Evolutionary conservation across 257 asterid species (phyloP).

Genomic region (Przewalskia tangutica): DNA sequence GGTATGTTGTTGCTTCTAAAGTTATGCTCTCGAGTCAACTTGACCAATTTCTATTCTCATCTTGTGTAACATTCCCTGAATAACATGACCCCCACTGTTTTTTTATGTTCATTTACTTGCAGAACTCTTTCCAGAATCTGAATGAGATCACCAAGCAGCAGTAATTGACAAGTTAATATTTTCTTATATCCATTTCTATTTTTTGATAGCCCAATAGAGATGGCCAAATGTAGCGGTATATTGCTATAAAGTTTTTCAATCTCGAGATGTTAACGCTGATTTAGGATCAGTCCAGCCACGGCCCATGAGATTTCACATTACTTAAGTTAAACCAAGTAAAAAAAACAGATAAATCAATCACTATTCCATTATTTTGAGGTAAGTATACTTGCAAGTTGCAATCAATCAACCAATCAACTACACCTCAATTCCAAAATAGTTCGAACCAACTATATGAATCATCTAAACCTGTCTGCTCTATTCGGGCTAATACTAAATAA

Average conservation of each 20-base stretch:
- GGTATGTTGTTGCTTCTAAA: neutral
- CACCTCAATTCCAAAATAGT: neutral
- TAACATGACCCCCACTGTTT: neutral
- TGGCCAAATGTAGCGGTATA: too few relatives aligned
- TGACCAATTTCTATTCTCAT: neutral
- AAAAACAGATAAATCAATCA: neutral
- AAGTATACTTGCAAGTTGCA: neutral
- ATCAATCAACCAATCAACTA: neutral
- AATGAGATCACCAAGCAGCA: neutral
- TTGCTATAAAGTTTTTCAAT: too few relatives aligned
- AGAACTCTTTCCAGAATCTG: neutral
- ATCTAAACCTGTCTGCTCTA: neutral
- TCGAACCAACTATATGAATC: neutral
- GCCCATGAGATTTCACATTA: neutral
- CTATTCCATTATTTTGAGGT: neutral
- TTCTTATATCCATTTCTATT: too few relatives aligned
- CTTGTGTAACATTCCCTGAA: neutral
- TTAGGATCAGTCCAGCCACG: neutral
- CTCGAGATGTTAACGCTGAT: neutral
- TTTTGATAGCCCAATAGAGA: too few relatives aligned
- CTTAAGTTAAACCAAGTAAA: neutral
- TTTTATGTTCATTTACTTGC: neutral
- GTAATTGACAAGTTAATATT: too few relatives aligned
- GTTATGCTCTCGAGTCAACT: neutral
- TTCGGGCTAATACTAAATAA: neutral